These are phyloP conservation scores for Dipteronia dyeriana DNA, from an alignment of 345 rosid species.

Conservation along the genomic window DNA sequence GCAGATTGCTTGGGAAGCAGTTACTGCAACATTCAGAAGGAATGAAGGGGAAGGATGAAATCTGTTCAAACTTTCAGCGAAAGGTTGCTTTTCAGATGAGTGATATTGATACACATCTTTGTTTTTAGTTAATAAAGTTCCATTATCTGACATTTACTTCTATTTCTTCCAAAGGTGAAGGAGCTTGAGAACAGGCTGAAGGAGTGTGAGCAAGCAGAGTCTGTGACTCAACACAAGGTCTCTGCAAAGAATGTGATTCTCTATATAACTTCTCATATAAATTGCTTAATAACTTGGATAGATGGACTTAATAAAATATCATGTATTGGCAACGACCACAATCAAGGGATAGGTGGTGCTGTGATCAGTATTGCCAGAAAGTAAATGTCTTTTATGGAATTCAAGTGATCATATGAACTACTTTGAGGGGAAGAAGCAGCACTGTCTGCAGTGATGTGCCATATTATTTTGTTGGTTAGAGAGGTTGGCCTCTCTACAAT, in stretches of 20 bases:
- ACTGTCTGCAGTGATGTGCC: no score
- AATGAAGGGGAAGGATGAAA: conserved; percentile 37
- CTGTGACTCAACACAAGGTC: conserved; percentile 35
- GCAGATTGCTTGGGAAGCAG: no score
- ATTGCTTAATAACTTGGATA: neutral
- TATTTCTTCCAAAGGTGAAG: conserved; percentile 26
- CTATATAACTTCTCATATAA: neutral
- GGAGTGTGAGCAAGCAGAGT: conserved; percentile 20
- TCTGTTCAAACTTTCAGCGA: conserved; percentile 31
- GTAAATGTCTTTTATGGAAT: neutral
- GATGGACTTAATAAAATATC: neutral
- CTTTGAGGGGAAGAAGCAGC: neutral
- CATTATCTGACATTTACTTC: conserved; percentile 4
- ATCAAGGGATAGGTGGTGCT: neutral
- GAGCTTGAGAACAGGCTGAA: conserved; percentile 35
- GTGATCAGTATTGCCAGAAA: neutral
- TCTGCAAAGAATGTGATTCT: neutral
- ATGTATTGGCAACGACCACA: neutral
- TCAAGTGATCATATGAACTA: neutral
- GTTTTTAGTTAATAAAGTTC: neutral
- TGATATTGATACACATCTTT: neutral
- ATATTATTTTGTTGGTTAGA: no score
- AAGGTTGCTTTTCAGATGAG: conserved; percentile 32
- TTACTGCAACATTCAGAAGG: conserved; percentile 40
- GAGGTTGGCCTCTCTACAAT: neutral